Conservation (phyloP, 495 filamentous ascomycete species). For the Platismatia glauca region DNA sequence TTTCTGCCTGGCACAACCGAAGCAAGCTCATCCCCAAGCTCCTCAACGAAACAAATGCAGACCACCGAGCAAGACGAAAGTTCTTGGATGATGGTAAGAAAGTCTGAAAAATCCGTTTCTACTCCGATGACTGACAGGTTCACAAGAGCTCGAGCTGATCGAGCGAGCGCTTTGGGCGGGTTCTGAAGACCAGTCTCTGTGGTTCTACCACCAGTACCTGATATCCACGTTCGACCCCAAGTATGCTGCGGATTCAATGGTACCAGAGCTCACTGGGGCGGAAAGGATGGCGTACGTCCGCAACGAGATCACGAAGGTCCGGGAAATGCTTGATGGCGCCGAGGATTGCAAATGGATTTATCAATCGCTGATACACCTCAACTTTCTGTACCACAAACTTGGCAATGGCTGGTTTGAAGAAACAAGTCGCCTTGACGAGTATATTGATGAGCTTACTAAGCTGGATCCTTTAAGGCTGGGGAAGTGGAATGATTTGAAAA, state of each 20-base stretch:
- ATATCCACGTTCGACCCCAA: slow-evolving; percentile 54
- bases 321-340: slow-evolving; percentile 68
- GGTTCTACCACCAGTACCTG: slow-evolving; percentile 90
- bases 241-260: slow-evolving; percentile 45
- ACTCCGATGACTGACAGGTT: slow-evolving; percentile 12
- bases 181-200: slow-evolving; percentile 83
- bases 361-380: slow-evolving; percentile 59
- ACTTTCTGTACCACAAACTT: slow-evolving; percentile 39
- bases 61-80: slow-evolving; percentile 48
- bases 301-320: slow-evolving; percentile 57
- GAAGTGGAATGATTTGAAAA: slow-evolving; percentile 16
- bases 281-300: slow-evolving; percentile 59
- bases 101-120: neutral
- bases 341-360: slow-evolving; percentile 72
- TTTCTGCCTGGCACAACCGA: slow-evolving; percentile 92
- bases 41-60: slow-evolving; percentile 58
- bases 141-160: slow-evolving; percentile 60
- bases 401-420: slow-evolving; percentile 24
- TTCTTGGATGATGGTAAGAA: slow-evolving; percentile 69
- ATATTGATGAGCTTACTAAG: slow-evolving; percentile 54
- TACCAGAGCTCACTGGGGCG: slow-evolving; percentile 48
- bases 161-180: slow-evolving; percentile 72
- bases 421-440: slow-evolving; percentile 40
- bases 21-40: slow-evolving; percentile 71
- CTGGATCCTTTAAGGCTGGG: slow-evolving; percentile 58